Evolutionary conservation across 2,329 filamentous ascomycete species (phyloP), one percentile per base, ranked within the genome.

Genomic region (Ramularia collo-cygni): DNA sequence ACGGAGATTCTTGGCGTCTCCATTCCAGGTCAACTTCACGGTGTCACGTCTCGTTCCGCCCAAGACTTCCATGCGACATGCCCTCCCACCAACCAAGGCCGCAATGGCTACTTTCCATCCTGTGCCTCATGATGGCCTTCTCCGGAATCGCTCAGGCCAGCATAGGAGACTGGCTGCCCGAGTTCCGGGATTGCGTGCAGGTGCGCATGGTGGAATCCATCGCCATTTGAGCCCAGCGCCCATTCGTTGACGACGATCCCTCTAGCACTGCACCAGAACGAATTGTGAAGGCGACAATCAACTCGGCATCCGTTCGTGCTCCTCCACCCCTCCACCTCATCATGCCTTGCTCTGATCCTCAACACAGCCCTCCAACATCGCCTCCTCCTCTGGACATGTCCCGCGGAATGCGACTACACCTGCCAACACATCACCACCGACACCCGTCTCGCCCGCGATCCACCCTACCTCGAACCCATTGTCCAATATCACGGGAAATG

Each of bases 401-500:
- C 84, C 46, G 74, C 84, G 59, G 90, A 98, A 75, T 98, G 92
- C 78, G 89, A 98, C 71, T 94, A 98, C 70, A 83, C 85, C 46
- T 98, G 92, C 72, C 92, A 98, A 64, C 90, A 94, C 72, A 83
- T 95, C 62, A 74, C 93, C 44, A 96, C 92, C 41, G 66, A 77
- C 53, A 67, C 68, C 43, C 86, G 90, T 48, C 66, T 88, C 50
- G 69, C 76, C 17, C 70, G 75, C 47, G 75, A 78, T 44, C 76
- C 77, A 24, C 76, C 76, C 1, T 79, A 80, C 69, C 67, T 76
- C 47, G 64, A 78, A 19, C 75, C 80, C 8, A 65, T 95, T 35
- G 81, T 90, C 41, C 92, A 98, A 67, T 98, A 89, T 71, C 88
- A 98, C 69, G 92, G 92, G 21, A 98, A 98, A 75, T 98, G 92